Percentiles rank a stretch among this genome's conserved stretches.
Evolutionary conservation across 2,329 filamentous ascomycete genomes (phyloP).

Genomic region (Elsinoe batatas): DNA sequence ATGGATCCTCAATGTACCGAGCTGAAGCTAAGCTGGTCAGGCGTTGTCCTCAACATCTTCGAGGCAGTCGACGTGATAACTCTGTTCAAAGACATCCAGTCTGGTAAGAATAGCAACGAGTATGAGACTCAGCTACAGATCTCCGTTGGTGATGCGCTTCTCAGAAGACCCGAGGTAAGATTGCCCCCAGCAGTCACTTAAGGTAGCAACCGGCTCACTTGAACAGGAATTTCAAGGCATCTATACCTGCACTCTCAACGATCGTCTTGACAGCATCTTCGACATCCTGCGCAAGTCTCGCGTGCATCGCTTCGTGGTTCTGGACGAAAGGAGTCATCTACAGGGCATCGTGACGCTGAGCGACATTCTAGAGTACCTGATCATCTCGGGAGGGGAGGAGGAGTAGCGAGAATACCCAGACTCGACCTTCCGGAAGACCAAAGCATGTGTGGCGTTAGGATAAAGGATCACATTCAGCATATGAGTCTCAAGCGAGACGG

Average conservation of each 20-base stretch:
- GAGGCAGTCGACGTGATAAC: conserved; percentile 96
- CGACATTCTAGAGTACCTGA: conserved; percentile 90
- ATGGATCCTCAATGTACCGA: background rate
- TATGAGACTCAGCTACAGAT: conserved; percentile 77
- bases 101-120: conserved; percentile 49
- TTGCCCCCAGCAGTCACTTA: background rate
- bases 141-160: conserved; percentile 78
- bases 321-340: conserved; percentile 79
- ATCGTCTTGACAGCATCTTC: conserved; percentile 90
- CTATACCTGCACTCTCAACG: conserved; percentile 86
- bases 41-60: conserved; percentile 82
- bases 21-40: conserved; percentile 27
- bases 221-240: conserved; percentile 87
- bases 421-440: background rate
- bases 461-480: background rate
- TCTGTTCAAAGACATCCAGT: conserved; percentile 57
- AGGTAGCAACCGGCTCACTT: background rate
- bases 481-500: too few relatives aligned
- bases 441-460: background rate
- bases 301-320: conserved; percentile 84
- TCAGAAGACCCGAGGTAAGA: conserved; percentile 65
- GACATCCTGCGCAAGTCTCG: conserved; percentile 92
- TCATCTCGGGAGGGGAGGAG: conserved; percentile 55
- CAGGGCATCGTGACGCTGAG: conserved; percentile 87
- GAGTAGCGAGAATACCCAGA: conserved; percentile 10